Evolutionary conservation across 2,329 filamentous ascomycete genomes (phyloP).

Genomic region (Emmonsiellopsis sp.): DNA sequence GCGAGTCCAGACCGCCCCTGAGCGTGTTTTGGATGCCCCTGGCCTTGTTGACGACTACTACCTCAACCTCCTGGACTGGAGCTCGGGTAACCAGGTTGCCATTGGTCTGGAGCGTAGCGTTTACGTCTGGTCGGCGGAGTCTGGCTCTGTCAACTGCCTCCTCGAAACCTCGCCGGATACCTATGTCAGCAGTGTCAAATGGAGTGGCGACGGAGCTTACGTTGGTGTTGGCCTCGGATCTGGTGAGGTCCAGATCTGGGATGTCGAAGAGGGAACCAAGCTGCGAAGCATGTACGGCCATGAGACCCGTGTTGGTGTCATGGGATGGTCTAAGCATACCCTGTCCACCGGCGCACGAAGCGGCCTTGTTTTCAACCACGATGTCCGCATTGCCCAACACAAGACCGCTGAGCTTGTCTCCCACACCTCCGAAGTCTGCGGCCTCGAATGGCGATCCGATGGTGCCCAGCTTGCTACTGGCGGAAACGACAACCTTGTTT

Average conservation of each 20-base stretch:
- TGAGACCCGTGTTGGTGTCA: constrained; percentile 90
- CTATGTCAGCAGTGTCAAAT: constrained; percentile 97
- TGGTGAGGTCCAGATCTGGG: constrained; percentile 98
- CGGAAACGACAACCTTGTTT: constrained; percentile 97
- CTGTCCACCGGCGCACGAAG: constrained; percentile 91
- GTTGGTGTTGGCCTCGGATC: constrained; percentile 90
- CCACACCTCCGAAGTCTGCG: constrained; percentile 95
- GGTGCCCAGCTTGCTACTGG: constrained; percentile 94
- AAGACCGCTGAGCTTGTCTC: constrained; percentile 95
- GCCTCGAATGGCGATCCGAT: constrained; percentile 94
- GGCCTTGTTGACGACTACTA: constrained; percentile 98
- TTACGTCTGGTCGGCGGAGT: constrained; percentile 97
- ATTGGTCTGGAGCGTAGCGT: constrained; percentile 95
- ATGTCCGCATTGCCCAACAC: constrained; percentile 94
- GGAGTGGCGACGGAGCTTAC: constrained; percentile 94
- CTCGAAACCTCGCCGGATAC: constrained; percentile 83
- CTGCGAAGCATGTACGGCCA: constrained; percentile 98
- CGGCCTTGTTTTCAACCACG: constrained; percentile 95
- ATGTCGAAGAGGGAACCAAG: constrained; percentile 88
- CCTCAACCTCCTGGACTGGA: constrained; percentile 97
- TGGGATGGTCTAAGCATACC: constrained; percentile 99
- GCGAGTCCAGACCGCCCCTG: constrained; percentile 86
- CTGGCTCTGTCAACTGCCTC: constrained; percentile 78
- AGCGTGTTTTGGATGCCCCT: constrained; percentile 91
- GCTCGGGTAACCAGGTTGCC: constrained; percentile 92